Evolutionary conservation across 345 rosid species (phyloP).

Genomic region (Sisymbrium altissimum): DNA sequence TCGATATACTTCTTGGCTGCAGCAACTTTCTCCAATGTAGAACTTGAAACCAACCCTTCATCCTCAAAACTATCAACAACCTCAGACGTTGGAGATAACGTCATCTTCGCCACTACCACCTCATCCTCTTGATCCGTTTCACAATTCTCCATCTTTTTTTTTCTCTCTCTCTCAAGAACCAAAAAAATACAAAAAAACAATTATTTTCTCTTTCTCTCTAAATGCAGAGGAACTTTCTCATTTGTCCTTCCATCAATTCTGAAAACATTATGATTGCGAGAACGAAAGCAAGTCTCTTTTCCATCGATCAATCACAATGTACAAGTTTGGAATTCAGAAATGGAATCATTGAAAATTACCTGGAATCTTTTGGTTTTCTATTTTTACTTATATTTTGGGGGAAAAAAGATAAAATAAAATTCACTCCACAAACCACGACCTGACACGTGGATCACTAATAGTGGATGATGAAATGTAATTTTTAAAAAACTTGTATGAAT

Average conservation of each 20-base stretch:
- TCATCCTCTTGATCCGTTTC: constrained; percentile 16
- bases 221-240: constrained; percentile 3
- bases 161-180: neutral
- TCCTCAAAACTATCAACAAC: constrained; percentile 39
- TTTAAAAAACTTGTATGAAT: neutral
- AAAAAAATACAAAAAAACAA: neutral
- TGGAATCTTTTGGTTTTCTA: constrained; percentile 8
- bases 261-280: constrained; percentile 3
- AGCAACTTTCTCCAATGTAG: constrained; percentile 78
- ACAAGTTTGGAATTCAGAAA: constrained; percentile 21
- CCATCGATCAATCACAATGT: constrained; percentile 13
- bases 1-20: constrained; percentile 95
- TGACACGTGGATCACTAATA: neutral
- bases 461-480: neutral
- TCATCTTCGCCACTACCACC: constrained; percentile 14
- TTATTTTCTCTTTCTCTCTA: constrained; percentile 19
- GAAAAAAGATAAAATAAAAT: neutral
- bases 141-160: constrained; percentile 36
- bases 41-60: constrained; percentile 51
- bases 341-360: neutral
- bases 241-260: neutral
- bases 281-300: neutral
- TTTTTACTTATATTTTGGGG: constrained; percentile 15
- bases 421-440: neutral
- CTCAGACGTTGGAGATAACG: constrained; percentile 1